phyloP scores from a whole-genome alignment of 1,139 yeast species.

The Suhomyces maxii region DNA sequence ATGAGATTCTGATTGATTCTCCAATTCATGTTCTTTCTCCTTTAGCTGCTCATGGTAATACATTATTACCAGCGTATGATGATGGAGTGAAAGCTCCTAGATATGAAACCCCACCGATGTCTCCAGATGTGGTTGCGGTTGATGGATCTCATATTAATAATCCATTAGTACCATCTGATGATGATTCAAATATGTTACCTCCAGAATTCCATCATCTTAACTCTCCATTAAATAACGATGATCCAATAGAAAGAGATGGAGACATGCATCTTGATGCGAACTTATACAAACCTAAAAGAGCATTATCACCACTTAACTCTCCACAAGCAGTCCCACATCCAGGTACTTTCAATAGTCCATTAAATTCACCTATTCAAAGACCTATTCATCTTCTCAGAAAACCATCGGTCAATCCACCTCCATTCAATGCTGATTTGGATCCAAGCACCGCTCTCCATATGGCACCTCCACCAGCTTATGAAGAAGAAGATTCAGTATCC shows the following conservation, averaged over 20 bases:
- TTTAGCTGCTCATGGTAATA: slow-evolving; percentile 70
- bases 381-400: slow-evolving; percentile 38
- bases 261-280: slow-evolving; percentile 58
- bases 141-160: slow-evolving; percentile 20
- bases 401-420: slow-evolving; percentile 46
- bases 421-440: slow-evolving; percentile 36
- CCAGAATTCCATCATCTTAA: slow-evolving; percentile 31
- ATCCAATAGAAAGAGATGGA: slow-evolving; percentile 41
- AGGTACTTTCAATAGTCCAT: slow-evolving; percentile 39
- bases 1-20: slow-evolving; percentile 88
- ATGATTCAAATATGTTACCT: slow-evolving; percentile 16
- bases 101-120: slow-evolving; percentile 39
- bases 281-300: slow-evolving; percentile 53
- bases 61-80: slow-evolving; percentile 60
- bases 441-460: slow-evolving; percentile 27
- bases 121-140: slow-evolving; percentile 57
- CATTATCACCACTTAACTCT: slow-evolving; percentile 38
- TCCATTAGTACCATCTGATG: background rate
- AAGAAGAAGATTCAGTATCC: slow-evolving; percentile 23
- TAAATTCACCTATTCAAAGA: slow-evolving; percentile 30
- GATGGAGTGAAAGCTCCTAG: slow-evolving; percentile 24
- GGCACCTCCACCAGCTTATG: slow-evolving; percentile 42
- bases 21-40: slow-evolving; percentile 77
- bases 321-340: slow-evolving; percentile 60
- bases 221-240: slow-evolving; percentile 29